Evolutionary conservation across 257 asterid genomes (phyloP).

Genomic region (Echium plantagineum): DNA sequence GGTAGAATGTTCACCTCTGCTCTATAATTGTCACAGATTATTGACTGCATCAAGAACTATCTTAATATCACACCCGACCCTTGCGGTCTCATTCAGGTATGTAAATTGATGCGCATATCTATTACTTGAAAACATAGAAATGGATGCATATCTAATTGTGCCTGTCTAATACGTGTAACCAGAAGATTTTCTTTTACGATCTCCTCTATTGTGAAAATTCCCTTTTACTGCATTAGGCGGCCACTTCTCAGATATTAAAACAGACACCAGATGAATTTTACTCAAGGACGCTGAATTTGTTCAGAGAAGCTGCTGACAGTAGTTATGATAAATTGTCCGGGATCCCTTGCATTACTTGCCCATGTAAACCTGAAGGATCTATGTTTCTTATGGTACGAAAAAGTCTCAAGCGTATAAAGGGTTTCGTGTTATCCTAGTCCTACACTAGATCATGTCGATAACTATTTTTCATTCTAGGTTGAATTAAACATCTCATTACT

Average conservation of each 20-base stretch:
- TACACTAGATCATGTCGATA: conserved; percentile 4
- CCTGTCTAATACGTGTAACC: not conserved
- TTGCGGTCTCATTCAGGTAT: conserved; percentile 30
- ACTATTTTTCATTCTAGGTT: conserved; percentile 24
- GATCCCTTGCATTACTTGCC: conserved; percentile 41
- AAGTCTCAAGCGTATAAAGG: not conserved
- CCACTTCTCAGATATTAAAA: conserved; percentile 45
- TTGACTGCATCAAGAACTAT: conserved; percentile 34
- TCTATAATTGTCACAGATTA: conserved; percentile 28
- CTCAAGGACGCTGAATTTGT: conserved; percentile 25
- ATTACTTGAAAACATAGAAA: not conserved
- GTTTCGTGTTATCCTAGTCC: not conserved
- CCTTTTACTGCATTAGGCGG: conserved; percentile 33
- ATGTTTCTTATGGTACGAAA: conserved; percentile 53
- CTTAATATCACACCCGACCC: conserved; percentile 35
- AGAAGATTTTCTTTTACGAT: too few relatives aligned
- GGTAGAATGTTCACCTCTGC: not conserved
- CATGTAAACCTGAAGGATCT: conserved; percentile 59
- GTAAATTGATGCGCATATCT: too few relatives aligned
- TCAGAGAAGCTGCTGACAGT: conserved; percentile 42
- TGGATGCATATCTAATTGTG: not conserved
- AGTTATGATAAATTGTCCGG: conserved; percentile 28
- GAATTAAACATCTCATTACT: conserved; percentile 30
- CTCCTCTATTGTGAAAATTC: not conserved
- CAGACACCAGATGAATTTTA: conserved; percentile 38